Percentiles rank a stretch among this genome's conserved stretches.
phyloP scores from a whole-genome alignment of 2,329 filamentous ascomycete genomes.

The Pleoardoris graminearum region DNA sequence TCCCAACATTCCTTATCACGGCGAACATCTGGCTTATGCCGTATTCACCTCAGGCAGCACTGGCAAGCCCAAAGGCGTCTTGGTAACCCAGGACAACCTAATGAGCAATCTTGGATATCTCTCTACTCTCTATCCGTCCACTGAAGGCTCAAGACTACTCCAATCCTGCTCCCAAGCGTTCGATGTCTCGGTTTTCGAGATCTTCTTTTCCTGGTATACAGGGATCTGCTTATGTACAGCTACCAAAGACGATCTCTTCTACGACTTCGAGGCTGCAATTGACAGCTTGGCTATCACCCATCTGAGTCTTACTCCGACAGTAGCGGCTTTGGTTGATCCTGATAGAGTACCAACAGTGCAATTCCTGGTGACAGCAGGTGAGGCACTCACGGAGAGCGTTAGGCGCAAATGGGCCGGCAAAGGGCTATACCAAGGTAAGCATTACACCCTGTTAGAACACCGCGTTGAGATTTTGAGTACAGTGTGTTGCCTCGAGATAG shows the following conservation, averaged over 20 bases:
- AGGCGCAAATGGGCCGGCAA: conserved; percentile 68
- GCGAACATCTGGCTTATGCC: conserved; percentile 68
- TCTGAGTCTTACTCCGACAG: conserved; percentile 82
- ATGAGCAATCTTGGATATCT: conserved; percentile 74
- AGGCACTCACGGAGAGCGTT: conserved; percentile 74
- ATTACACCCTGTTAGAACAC: conserved; percentile 5
- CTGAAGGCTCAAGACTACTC: conserved; percentile 62
- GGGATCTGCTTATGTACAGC: conserved; percentile 80
- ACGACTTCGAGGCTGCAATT: conserved; percentile 71
- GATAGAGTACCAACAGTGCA: conserved; percentile 69
- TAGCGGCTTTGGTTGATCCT: conserved; percentile 74
- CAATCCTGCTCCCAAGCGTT: conserved; percentile 86
- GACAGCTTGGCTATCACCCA: conserved; percentile 70
- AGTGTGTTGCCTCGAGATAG: neutral
- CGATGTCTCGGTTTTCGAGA: conserved; percentile 86
- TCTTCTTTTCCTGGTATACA: conserved; percentile 79
- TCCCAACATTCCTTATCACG: conserved; percentile 43
- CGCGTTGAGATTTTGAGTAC: neutral
- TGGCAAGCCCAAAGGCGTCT: conserved; percentile 76
- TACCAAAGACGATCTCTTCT: conserved; percentile 72
- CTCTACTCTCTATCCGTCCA: conserved; percentile 65
- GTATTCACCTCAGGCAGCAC: conserved; percentile 86
- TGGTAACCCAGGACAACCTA: conserved; percentile 75
- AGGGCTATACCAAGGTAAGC: conserved; percentile 69
- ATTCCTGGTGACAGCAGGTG: conserved; percentile 80